Evolutionary conservation across 768 basidiomycete genomes (phyloP).

Genomic region (Kwoniella pini): DNA sequence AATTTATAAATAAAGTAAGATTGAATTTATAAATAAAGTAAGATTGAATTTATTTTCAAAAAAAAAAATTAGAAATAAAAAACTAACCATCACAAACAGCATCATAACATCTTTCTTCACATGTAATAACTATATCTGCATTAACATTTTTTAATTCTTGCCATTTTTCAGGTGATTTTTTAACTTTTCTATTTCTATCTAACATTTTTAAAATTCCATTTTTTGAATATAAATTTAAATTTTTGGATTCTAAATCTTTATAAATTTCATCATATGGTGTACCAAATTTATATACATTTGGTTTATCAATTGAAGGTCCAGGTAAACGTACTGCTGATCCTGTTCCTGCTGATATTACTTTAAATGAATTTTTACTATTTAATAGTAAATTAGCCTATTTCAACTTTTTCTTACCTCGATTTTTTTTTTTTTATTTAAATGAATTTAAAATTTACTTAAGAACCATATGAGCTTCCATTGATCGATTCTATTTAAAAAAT

Average conservation of each 20-base stretch:
- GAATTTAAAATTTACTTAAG: slow-evolving; percentile 65
- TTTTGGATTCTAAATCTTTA: slow-evolving; percentile 81
- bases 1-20: too few species aligned
- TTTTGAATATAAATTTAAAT: slow-evolving; percentile 82
- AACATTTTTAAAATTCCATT: slow-evolving; percentile 96
- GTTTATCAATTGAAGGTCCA: slow-evolving; percentile 93
- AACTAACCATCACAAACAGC: slow-evolving; percentile 91
- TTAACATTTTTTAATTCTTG: slow-evolving; percentile 77
- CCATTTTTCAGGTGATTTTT: slow-evolving; percentile 93
- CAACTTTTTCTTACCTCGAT: too few species aligned
- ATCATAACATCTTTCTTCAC: slow-evolving; percentile 98
- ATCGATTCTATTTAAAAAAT: slow-evolving; percentile 78
- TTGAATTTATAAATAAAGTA: too few species aligned
- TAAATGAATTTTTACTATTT: slow-evolving; percentile 80
- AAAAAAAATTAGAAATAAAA: slow-evolving; percentile 44
- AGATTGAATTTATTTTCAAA: too few species aligned
- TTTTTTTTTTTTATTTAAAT: too few species aligned
- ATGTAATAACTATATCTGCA: slow-evolving; percentile 97
- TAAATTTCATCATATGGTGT: slow-evolving; percentile 96
- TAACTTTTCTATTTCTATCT: slow-evolving; percentile 89
- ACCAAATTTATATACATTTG: slow-evolving; percentile 94
- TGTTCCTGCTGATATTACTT: slow-evolving; percentile 91
- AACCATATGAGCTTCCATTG: slow-evolving; percentile 96
- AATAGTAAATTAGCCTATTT: too few species aligned
- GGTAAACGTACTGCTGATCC: slow-evolving; percentile 96